Evolutionary conservation across 345 rosid species (phyloP).

Genomic region (Hibiscus tridactylites): DNA sequence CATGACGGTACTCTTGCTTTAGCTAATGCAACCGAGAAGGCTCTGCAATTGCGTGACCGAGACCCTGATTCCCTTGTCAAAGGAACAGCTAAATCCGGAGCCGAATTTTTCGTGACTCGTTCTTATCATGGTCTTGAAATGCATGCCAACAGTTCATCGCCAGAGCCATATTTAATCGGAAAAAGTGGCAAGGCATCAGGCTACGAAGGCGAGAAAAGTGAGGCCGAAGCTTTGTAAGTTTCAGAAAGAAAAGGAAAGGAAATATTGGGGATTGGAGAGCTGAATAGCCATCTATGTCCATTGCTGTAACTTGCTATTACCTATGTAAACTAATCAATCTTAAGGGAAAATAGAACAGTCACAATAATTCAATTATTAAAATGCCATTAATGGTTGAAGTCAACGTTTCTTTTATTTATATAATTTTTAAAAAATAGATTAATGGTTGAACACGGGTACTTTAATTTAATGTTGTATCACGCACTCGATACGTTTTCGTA

Average conservation of each 20-base stretch:
- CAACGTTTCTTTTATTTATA: too few relatives aligned
- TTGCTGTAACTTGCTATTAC: too few relatives aligned
- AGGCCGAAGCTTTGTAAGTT: slow-evolving; percentile 7
- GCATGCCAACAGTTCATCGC: slow-evolving; percentile 29
- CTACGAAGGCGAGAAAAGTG: slow-evolving; percentile 38
- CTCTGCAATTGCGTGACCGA: slow-evolving; percentile 49
- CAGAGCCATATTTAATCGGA: slow-evolving; percentile 54
- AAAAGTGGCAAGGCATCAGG: slow-evolving; percentile 76
- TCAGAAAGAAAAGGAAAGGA: background rate
- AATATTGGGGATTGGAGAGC: background rate
- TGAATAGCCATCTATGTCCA: too few relatives aligned
- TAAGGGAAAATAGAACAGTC: too few relatives aligned
- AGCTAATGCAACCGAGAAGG: slow-evolving; percentile 53
- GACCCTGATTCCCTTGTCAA: slow-evolving; percentile 31
- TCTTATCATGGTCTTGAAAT: slow-evolving; percentile 75
- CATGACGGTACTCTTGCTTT: slow-evolving; percentile 49
- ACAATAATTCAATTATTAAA: too few relatives aligned
- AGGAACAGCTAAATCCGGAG: slow-evolving; percentile 62
- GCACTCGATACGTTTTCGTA: too few relatives aligned
- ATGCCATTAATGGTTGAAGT: too few relatives aligned
- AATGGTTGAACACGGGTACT: too few relatives aligned
- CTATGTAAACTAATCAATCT: too few relatives aligned
- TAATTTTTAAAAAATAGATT: too few relatives aligned
- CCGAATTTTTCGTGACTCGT: slow-evolving; percentile 54
- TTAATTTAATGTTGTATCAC: too few relatives aligned